Evolutionary conservation across 2,329 filamentous ascomycete genomes (phyloP).

Genomic region (Diaporthe ilicicola): DNA sequence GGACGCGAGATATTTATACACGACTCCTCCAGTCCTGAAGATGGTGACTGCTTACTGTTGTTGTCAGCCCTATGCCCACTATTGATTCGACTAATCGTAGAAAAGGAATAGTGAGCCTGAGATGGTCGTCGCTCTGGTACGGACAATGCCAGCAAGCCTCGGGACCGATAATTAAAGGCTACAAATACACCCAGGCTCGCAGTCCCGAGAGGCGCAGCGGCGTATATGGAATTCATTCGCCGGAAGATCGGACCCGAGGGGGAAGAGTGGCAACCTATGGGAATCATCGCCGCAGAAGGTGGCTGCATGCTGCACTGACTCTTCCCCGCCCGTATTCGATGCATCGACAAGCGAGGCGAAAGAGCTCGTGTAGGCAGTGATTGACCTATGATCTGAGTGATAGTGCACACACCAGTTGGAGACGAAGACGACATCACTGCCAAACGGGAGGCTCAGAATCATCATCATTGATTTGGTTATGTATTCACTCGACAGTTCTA

Average conservation of each 20-base stretch:
- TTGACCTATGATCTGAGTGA: background rate
- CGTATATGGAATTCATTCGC: background rate
- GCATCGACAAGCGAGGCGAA: background rate
- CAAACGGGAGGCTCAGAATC: background rate
- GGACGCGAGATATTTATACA: background rate
- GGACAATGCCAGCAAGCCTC: background rate
- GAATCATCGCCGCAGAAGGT: background rate
- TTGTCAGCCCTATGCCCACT: background rate
- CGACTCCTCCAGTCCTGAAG: background rate
- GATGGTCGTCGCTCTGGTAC: background rate
- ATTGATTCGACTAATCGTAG: background rate
- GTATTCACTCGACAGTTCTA: too few species aligned
- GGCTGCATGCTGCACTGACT: background rate
- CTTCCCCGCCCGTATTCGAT: background rate
- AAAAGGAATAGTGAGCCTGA: constrained; percentile 1
- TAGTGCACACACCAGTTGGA: background rate
- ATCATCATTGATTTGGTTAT: background rate
- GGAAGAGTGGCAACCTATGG: background rate
- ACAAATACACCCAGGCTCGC: background rate
- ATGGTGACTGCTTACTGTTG: background rate
- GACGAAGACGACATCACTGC: background rate
- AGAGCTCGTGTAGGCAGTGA: background rate
- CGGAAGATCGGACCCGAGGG: background rate
- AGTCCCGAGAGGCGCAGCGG: background rate
- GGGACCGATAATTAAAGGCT: background rate